Conservation (phyloP, 2,329 filamentous ascomycete genomes). For the Phyllachora maydis region DNA sequence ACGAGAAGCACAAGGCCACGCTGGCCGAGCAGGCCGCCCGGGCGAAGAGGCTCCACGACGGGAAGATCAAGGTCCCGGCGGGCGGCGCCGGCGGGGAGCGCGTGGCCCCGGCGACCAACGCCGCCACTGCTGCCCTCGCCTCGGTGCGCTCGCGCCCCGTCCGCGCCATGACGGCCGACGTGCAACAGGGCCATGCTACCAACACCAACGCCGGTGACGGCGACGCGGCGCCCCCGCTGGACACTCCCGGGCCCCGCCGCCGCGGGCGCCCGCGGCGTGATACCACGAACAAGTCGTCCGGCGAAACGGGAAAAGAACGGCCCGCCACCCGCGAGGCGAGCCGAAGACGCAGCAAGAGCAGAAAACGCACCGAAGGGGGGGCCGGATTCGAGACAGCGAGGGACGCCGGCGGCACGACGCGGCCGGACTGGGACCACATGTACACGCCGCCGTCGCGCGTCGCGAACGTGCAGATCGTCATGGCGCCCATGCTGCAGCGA, state of each 20-base stretch:
- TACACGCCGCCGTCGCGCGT: constrained; percentile 2
- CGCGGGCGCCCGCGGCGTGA: background rate
- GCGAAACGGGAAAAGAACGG: too few species aligned
- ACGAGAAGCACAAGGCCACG: constrained; percentile 2
- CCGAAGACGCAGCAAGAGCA: background rate
- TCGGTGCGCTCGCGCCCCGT: background rate
- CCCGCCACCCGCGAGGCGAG: too few species aligned
- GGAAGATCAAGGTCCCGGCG: background rate
- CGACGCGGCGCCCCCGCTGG: background rate
- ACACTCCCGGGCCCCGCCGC: background rate
- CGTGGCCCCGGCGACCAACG: too few species aligned
- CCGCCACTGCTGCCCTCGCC: background rate
- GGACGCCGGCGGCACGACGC: background rate
- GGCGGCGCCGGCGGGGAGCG: too few species aligned
- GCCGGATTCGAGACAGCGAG: background rate
- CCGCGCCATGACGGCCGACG: background rate
- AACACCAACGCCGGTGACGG: background rate
- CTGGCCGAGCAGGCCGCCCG: background rate
- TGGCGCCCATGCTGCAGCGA: constrained; percentile 11
- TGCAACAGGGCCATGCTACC: background rate
- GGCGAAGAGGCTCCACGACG: background rate
- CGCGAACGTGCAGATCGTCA: constrained; percentile 11
- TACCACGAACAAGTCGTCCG: too few species aligned
- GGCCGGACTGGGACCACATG: too few species aligned
- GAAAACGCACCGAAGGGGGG: background rate